Conservation (phyloP, 1,284 basidiomycete species). For the Pascua sp. region DNA sequence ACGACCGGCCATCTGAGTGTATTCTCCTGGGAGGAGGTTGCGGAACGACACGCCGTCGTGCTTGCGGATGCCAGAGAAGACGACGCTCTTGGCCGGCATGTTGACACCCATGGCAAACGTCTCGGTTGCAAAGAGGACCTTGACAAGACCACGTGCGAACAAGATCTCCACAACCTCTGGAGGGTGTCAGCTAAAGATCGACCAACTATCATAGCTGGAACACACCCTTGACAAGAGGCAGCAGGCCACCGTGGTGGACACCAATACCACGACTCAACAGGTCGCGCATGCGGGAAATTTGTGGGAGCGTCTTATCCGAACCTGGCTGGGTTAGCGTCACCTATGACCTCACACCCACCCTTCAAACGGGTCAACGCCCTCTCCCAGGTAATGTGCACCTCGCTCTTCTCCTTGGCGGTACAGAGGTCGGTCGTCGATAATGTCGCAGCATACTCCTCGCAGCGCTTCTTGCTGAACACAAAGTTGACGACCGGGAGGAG, state of each 20-base stretch:
- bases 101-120: constrained; percentile 99
- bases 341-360: constrained; percentile 54
- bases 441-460: constrained; percentile 92
- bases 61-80: constrained; percentile 92
- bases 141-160: constrained; percentile 92
- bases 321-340: constrained; percentile 53
- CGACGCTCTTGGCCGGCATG: constrained; percentile 97
- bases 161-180: constrained; percentile 87
- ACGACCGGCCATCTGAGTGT: constrained; percentile 98
- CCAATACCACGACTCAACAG: constrained; percentile 89
- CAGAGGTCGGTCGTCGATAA: constrained; percentile 86
- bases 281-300: constrained; percentile 88
- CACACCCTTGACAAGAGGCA: constrained; percentile 91
- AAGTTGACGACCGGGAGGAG: constrained; percentile 94
- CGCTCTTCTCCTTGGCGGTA: constrained; percentile 83
- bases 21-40: constrained; percentile 74
- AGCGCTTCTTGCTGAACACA: constrained; percentile 93
- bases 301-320: constrained; percentile 88
- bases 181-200: constrained; percentile 71
- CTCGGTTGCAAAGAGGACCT: constrained; percentile 96
- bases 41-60: constrained; percentile 95
- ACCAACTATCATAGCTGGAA: neutral
- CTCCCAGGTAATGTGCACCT: constrained; percentile 92
- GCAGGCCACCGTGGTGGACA: constrained; percentile 92
- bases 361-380: constrained; percentile 86